Evolutionary conservation across 129 eudicot species (phyloP).

Genomic region (Smallanthus sonchifolius): DNA sequence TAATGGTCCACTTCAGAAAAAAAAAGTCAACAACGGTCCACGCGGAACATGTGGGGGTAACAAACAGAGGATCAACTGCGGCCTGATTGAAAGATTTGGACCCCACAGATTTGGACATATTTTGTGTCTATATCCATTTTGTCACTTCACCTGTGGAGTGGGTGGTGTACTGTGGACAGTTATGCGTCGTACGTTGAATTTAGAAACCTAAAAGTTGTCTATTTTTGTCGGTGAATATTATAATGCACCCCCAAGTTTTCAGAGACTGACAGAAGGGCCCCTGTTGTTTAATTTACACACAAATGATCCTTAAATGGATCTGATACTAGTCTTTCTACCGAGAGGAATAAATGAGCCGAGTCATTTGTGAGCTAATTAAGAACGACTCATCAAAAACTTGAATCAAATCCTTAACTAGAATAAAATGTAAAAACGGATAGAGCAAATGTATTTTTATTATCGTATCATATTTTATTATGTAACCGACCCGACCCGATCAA

Average conservation of each 20-base stretch:
- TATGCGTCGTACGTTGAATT: constrained; percentile 28
- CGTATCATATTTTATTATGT: no score
- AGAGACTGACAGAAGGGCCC: background rate
- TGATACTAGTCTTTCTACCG: background rate
- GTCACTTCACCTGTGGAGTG: constrained; percentile 28
- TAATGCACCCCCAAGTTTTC: background rate
- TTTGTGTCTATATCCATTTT: constrained; percentile 17
- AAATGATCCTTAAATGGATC: background rate
- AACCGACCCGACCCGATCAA: no score
- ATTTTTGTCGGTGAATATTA: constrained; percentile 21
- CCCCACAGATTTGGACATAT: constrained; percentile 18
- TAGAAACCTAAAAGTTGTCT: background rate
- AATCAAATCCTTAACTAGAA: no score
- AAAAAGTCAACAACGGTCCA: constrained; percentile 19
- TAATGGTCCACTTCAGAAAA: background rate
- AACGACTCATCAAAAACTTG: no score
- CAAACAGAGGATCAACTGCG: constrained; percentile 23
- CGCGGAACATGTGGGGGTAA: constrained; percentile 25
- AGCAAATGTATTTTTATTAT: no score
- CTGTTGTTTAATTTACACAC: background rate
- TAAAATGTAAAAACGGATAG: no score
- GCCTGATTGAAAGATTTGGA: constrained; percentile 28
- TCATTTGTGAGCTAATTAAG: no score
- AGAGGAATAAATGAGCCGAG: no score
- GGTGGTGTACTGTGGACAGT: constrained; percentile 21